Base-by-base conservation (phyloP, 176 grass and related monocot species). In the Melocanna baccifera region DNA sequence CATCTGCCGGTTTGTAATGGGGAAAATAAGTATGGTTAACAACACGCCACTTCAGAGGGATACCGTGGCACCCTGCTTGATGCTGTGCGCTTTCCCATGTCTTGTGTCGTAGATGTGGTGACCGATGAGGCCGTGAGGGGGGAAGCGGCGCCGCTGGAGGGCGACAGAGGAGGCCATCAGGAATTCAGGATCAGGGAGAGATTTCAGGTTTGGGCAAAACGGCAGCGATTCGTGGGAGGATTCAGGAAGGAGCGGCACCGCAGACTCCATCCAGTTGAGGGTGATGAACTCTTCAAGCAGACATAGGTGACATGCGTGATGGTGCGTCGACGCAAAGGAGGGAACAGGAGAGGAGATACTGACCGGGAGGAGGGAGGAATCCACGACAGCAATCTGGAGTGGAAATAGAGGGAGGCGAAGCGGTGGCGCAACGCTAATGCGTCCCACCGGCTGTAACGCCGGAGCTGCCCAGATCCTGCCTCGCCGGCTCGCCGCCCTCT, bases 21-120 rank as follows among this genome's bases (percentile, higher is more conserved):
- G 19, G 13, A 7, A 7, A 62, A 69, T 62, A 79, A 77, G 53
- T 77, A 77, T 83, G n/a, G 58, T 86, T 82, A 56, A 53, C 83
- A 74, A 23, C 56, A 34, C 4, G 15, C 56, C 53, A 9, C 1
- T 65, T 45, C 81, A 15, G 26, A 36, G 41, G 20, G 23, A 47
- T 53, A 41, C 58, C 16, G 2, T 48, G 15, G 3, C 12, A 12
- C 4, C 47, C 20, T 39, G 30, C 6, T 22, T 51, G 42, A 29
- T 34, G 19, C 1, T 34, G 16, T 32, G 76, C 6, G 46, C 13
- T 61, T 5, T 62, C 14, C 15, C 28, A 7, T 63, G 26, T 32
- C 59, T 14, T 15, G 59, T 64, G 4, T 29, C 32, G 5, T 7
- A 18, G 62, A 64, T 62, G 59, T 14, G 59, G 12, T 29, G 59